phyloP scores from a whole-genome alignment of 129 eudicot species.

The Flaveria brownii region DNA sequence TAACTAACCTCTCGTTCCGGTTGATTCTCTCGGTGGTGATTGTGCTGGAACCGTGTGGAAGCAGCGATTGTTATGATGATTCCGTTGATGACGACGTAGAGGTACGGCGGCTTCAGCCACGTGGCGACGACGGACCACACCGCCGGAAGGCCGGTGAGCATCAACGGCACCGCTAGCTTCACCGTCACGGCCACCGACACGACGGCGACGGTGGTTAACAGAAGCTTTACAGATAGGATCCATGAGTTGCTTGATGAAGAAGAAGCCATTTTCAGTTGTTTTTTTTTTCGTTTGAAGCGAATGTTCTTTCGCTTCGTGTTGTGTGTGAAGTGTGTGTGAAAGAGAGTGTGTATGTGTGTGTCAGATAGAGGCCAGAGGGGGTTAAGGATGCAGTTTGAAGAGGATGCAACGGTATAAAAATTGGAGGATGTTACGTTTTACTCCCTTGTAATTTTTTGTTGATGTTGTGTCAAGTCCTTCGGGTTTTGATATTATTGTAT shows the following conservation, averaged over 20 bases:
- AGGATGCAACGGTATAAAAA: slow-evolving; percentile 23
- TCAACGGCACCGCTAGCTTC: slow-evolving; percentile 43
- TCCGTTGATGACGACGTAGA: slow-evolving; percentile 64
- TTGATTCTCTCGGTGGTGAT: slow-evolving; percentile 20
- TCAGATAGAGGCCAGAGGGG: neutral
- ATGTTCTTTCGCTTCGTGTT: neutral
- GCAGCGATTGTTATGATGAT: slow-evolving; percentile 76
- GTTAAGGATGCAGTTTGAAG: slow-evolving; percentile 9
- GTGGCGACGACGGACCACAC: slow-evolving; percentile 43
- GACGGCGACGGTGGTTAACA: slow-evolving; percentile 48
- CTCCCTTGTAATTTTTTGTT: too few relatives aligned
- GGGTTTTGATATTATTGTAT: neutral
- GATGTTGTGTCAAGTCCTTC: neutral
- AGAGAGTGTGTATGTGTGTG: neutral
- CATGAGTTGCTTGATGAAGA: slow-evolving; percentile 30
- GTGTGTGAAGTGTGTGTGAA: slow-evolving; percentile 18
- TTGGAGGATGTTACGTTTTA: slow-evolving; percentile 4
- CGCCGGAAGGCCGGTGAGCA: slow-evolving; percentile 11
- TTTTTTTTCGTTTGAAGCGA: slow-evolving; percentile 10
- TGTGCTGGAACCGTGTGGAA: slow-evolving; percentile 49
- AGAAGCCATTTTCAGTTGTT: slow-evolving; percentile 23
- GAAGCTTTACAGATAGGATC: slow-evolving; percentile 40
- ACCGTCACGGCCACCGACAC: slow-evolving; percentile 42
- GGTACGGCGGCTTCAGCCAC: slow-evolving; percentile 75
- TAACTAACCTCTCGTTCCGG: slow-evolving; percentile 23